Evolutionary conservation across 345 rosid species (phyloP).

Genomic region (Sisymbrium irio): DNA sequence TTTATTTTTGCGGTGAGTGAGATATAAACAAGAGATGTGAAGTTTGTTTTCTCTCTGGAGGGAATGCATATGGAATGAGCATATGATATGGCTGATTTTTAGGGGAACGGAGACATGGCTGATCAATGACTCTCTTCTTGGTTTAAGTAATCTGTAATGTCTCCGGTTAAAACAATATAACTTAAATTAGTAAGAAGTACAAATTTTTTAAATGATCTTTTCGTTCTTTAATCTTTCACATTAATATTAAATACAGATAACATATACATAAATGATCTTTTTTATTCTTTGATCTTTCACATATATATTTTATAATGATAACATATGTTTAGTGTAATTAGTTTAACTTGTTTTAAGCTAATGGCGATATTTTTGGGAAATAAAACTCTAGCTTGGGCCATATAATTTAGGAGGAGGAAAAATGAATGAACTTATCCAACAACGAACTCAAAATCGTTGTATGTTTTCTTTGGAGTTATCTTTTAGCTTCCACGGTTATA

Average conservation of each 20-base stretch:
- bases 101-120: constrained; percentile 7
- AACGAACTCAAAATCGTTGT: not conserved
- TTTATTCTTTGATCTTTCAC: too few species aligned
- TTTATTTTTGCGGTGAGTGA: not conserved
- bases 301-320: too few species aligned
- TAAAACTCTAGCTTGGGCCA: not conserved
- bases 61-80: constrained; percentile 37
- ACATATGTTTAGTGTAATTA: too few species aligned
- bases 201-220: too few species aligned
- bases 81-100: constrained; percentile 12
- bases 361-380: not conserved
- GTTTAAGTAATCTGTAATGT: not conserved
- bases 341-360: not conserved
- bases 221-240: too few species aligned
- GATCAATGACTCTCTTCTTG: not conserved
- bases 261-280: too few species aligned
- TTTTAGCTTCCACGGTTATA: not conserved
- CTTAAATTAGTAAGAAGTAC: not conserved
- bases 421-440: not conserved
- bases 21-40: constrained; percentile 5
- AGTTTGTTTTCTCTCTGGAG: not conserved
- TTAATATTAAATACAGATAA: too few species aligned
- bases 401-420: not conserved
- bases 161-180: not conserved
- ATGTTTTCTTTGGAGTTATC: too few species aligned